Evolutionary conservation across 805 yeast species (phyloP), one percentile per base, ranked within the genome.

Genomic region (Soucietia sequanensis): DNA sequence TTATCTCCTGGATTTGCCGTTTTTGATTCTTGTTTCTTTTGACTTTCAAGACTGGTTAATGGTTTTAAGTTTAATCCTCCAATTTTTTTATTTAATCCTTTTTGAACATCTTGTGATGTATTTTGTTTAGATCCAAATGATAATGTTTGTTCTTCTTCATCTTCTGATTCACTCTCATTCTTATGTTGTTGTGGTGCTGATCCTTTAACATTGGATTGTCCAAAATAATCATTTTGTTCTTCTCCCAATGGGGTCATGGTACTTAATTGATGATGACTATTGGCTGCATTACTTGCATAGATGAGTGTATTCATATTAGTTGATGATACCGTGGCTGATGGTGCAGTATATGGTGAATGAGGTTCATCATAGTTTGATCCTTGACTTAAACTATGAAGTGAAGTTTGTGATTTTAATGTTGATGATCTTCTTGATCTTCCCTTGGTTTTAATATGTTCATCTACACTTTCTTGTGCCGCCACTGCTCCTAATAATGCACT

Each of bases 401-500:
- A 29, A 15, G 58, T 50, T 34, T 54, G 58, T 11, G 52, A 38
- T 6, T 48, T 48, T 44, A 65, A 56, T 14, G 54, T 40, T 5
- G 65, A 55, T 8, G 62, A 52, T 41, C 70, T 53, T 50, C 68
- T 58, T 15, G 65, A 53, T 35, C 60, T 58, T 17, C 68, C 67
- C 44, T 50, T 54, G 20, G 54, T 43, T 16, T 38, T 31, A 27
- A 60, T 42, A 46, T 68, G 68, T 46, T 61, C 65, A 28, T 53
- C 39, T 37, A 74, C 73, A 10, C 75, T 72, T 41, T 76, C 80
- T 46, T 82, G 81, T 8, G 93, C 88, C 3, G 98, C 98, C 42
- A 81, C 88, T 2, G 98, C 97, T 24, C 98, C 99, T 42, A 93
- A 71, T 56, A 93, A 68, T 0, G 99, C 98, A 4, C 96, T 76